Base-by-base conservation (phyloP, 106 monocot species). In the Chionographis japonica region DNA sequence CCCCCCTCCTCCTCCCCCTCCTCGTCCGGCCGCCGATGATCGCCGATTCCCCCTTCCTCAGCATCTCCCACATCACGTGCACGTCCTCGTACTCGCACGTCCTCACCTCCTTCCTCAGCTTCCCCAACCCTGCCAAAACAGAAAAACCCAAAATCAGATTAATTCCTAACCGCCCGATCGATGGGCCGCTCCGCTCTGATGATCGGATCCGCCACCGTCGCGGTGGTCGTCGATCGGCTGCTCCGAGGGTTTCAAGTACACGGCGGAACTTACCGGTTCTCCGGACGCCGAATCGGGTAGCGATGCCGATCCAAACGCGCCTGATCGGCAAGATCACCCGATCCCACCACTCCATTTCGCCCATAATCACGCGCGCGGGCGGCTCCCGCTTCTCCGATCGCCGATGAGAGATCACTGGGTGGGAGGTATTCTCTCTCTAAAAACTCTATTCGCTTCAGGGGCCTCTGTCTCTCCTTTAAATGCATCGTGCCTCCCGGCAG, bases 21-120 rank as follows among this genome's bases (percentile, higher is more conserved):
- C 10, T 17, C 38, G 51, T 13, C 11, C 61, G 60, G 59, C 11
- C 46, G 2, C 39, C 4, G 11, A 11, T 50, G 43, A 65, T 37
- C 35, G 15, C 57, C 12, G 67, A n/a, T 0, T 73, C 62, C 20
- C 62, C 20, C 68, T 68, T 54, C 42, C 62, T 37, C 60, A 81
- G 76, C 71, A 81, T 81, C 75, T 76, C 75, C 81, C 81, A 81
- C 76, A 81, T 76, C 66, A 81, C 66, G 9, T 62, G 81, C 46
- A 76, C 72, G 54, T 81, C 81, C 15, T 40, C 56, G 72, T 81
- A 81, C 71, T 81, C 81, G 56, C 81, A 76, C 16, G 75, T 76
- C 66, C 81, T 42, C 71, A 81, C 81, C 70, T 81, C 81, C 66
- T 81, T 66, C 61, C 55, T 61, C 71, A 81, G 67, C 70, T 81